Conservation (phyloP, 2,329 filamentous ascomycete species). For the Parasarocladium wereldwijsianum region DNA sequence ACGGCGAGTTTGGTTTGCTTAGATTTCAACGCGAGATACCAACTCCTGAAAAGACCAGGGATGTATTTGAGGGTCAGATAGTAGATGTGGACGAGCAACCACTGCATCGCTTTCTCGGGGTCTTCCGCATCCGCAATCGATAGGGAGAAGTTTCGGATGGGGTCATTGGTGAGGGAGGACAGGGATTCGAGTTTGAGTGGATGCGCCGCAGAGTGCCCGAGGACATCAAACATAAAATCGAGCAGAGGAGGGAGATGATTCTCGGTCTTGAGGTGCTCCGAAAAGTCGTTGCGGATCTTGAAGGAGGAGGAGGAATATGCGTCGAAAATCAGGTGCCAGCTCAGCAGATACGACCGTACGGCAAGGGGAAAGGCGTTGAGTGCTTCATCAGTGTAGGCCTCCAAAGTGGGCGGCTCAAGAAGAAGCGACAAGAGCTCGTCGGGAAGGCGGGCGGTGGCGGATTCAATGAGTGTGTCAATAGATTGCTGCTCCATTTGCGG, state of each 20-base stretch:
- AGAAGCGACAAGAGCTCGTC: conserved; percentile 76
- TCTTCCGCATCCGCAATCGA: conserved; percentile 37
- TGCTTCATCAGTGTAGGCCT: conserved; percentile 49
- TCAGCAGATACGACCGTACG: conserved; percentile 68
- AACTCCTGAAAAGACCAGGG: conserved; percentile 64
- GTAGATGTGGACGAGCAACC: conserved; percentile 74
- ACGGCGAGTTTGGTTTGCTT: conserved; percentile 69
- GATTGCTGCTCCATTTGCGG: conserved; percentile 67
- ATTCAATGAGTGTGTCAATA: conserved; percentile 55
- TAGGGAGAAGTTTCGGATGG: conserved; percentile 41
- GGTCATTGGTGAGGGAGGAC: conserved; percentile 40
- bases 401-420: conserved; percentile 59
- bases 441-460: conserved; percentile 52
- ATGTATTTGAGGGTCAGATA: conserved; percentile 66
- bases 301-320: conserved; percentile 66
- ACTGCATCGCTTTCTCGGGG: conserved; percentile 62
- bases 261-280: conserved; percentile 61
- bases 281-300: conserved; percentile 71
- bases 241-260: conserved; percentile 56
- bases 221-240: conserved; percentile 68
- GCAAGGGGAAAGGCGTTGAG: conserved; percentile 54
- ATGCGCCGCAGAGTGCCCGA: conserved; percentile 62
- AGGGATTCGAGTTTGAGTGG: conserved; percentile 61
- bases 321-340: conserved; percentile 84
- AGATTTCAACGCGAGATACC: conserved; percentile 71